Base-by-base conservation (phyloP, 805 yeast genomes). In the Schwanniomyces polymorphus region DNA sequence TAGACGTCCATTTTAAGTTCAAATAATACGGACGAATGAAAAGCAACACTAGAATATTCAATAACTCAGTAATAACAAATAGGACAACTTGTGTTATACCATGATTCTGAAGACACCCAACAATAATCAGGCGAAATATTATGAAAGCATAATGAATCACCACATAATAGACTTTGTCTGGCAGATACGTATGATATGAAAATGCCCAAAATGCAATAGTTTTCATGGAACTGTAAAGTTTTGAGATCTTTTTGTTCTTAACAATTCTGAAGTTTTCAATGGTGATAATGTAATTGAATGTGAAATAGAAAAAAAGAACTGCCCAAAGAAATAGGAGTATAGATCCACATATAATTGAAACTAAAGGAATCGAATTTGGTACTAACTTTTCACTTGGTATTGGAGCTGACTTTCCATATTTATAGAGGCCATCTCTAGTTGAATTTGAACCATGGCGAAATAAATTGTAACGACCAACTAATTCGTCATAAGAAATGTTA, bases 201-300 rank as follows among this genome's bases (percentile, higher is more conserved):
- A 65, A 63, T 4, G 76, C 70, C 82, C 83, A 81, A 2, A 72
- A 45, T 43, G 78, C 64, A 34, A 80, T 72, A 5, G 72, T 61
- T 44, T 67, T 71, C 45, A 78, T 63, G 1, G 82, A 78, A 3
- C 81, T 72, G 53, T 80, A 81, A 5, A 80, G 53, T 49, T 62
- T 60, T 3, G 64, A 44, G 14, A 66, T 53, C 10, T 58, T 63
- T 16, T 51, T 51, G 46, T 53, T 63, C 11, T 45, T 47, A 2
- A 27, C 41, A 1, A 61, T 11, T 16, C 57, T 49, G 50, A 55
- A 53, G 7, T 52, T 43, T 29, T 48, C 48, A 17, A 68, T 21
- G 7, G 57, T 41, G 16, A 61, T 38, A 17, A 73, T 50, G 47
- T 64, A 76, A 33, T 58, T 57, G 43, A 60, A 61, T 4, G 55